Base-by-base conservation (phyloP, 1,284 basidiomycete species). In the Leccinum subrobustum region DNA sequence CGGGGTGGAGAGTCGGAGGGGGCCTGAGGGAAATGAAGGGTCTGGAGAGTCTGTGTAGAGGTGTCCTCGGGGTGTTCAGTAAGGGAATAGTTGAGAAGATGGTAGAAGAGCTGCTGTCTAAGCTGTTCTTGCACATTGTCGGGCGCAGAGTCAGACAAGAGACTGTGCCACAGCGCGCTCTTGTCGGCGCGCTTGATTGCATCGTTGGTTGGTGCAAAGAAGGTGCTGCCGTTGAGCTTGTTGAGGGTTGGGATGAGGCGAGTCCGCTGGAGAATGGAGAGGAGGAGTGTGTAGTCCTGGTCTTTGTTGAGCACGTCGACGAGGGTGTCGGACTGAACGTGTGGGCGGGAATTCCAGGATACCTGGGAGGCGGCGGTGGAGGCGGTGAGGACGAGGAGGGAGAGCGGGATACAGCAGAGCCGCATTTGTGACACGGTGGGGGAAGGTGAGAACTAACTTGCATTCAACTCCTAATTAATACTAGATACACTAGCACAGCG, bases 201-300 rank as follows among this genome's bases (percentile, higher is more conserved):
- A 61, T 92, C 86, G 76, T 99, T 95, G 14, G 93, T 98, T 0
- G 97, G 97, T 1, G 97, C 97, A 69, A 98, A 97, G 56, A 99
- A 75, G 16, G 96, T 97, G 69, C 85, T 84, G 44, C 82, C 87
- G 57, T 91, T 0, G 20, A 23, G 20, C 20, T 23, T 23, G 20
- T 23, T 23, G 20, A 23, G 20, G 20, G 20, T 23, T 25, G 97
- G 97, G 53, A 99, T 87, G 60, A 98, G 87, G 61, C 89, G 88
- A 3, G 96, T 85, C 11, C 87, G 85, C 74, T 98, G 95, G 7
- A 99, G 81, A 6, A 98, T 85, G 48, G 77, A 77, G 12, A 99
- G 77, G 27, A 99, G 81, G 50, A 87, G 89, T 1, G 87, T 81
- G 73, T 95, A 96, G 73, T 97, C 87, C 3, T 84, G 78, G 65